Percentiles rank a stretch among this genome's conserved stretches.
Evolutionary conservation across 148 eudicot genomes (phyloP).

Genomic region (Agrostemma githago): DNA sequence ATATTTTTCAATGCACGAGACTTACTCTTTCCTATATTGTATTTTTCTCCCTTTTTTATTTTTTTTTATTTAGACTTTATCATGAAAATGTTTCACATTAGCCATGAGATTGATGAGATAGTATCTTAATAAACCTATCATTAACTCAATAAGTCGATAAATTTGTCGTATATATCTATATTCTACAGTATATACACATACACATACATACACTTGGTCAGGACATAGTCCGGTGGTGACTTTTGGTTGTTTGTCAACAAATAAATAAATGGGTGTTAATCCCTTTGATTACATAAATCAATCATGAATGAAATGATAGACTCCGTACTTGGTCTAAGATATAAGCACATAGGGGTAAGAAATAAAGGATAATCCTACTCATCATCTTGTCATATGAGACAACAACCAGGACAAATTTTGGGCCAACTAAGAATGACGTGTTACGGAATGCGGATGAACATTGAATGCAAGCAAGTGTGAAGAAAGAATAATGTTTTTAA

Average conservation of each 20-base stretch:
- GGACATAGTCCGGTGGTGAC: slow-evolving; percentile 5
- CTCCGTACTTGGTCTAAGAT: not conserved
- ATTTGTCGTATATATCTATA: not conserved
- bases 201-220: not conserved
- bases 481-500: not conserved
- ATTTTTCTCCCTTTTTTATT: no score
- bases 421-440: slow-evolving; percentile 1
- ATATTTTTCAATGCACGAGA: no score
- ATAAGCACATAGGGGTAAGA: not conserved
- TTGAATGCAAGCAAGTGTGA: not conserved
- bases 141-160: not conserved
- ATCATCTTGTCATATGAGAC: slow-evolving; percentile 10
- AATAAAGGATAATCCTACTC: slow-evolving; percentile 17
- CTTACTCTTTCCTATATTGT: no score
- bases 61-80: no score
- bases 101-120: no score
- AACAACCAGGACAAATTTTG: not conserved
- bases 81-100: no score
- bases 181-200: not conserved
- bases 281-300: not conserved
- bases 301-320: not conserved
- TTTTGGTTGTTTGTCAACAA: slow-evolving; percentile 10
- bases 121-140: not conserved
- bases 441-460: not conserved
- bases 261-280: not conserved